Conservation (phyloP, 306 rosid genomes). For the Clitoria ternatea region DNA sequence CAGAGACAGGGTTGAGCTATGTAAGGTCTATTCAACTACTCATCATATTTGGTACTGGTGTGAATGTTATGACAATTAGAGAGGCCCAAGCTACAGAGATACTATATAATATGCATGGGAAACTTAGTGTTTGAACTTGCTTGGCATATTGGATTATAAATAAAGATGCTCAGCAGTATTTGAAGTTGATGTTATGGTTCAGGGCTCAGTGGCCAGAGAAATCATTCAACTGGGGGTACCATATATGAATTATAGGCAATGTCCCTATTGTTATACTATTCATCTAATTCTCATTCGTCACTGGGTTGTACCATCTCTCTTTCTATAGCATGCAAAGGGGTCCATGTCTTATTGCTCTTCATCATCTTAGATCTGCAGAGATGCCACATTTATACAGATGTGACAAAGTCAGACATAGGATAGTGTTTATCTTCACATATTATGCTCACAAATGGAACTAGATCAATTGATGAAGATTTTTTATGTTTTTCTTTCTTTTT, state of each 20-base stretch:
- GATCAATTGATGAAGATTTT: not conserved
- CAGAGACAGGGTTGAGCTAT: conserved; percentile 27
- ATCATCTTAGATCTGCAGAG: conserved; percentile 16
- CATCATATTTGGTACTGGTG: conserved; percentile 27
- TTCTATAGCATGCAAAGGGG: conserved; percentile 36
- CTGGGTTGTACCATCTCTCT: conserved; percentile 17
- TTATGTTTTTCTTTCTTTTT: too few relatives aligned
- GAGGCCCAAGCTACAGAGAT: conserved; percentile 28
- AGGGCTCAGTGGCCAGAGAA: conserved; percentile 28
- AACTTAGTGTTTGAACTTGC: conserved; percentile 24
- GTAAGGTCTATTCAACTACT: conserved; percentile 39
- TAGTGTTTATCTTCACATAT: conserved; percentile 2
- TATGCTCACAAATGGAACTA: not conserved
- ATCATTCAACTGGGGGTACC: conserved; percentile 33
- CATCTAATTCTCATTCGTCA: conserved; percentile 38
- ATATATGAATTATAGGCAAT: conserved; percentile 33
- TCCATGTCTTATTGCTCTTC: conserved; percentile 33
- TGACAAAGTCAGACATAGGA: conserved; percentile 6
- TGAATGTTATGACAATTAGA: conserved; percentile 27
- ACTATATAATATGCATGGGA: conserved; percentile 20
- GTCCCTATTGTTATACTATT: conserved; percentile 45
- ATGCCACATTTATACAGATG: conserved; percentile 24
- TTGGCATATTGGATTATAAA: conserved; percentile 29
- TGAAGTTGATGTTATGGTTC: conserved; percentile 33
- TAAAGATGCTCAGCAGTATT: conserved; percentile 24